Evolutionary conservation across 1,284 basidiomycete species (phyloP), one percentile per base, ranked within the genome.

Genomic region (Tilletia horrida): DNA sequence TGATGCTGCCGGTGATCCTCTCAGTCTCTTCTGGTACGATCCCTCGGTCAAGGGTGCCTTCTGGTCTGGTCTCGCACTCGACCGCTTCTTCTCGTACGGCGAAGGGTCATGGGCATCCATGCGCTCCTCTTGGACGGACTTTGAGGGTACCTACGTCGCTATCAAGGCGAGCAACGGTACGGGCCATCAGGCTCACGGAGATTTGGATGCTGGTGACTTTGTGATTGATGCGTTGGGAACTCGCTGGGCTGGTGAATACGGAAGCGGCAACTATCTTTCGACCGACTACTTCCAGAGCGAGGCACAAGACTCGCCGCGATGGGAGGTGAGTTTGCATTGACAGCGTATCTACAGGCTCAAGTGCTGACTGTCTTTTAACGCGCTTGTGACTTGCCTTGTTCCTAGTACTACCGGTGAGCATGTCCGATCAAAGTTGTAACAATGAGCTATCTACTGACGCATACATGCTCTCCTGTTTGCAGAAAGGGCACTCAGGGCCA

Each of bases 21-120:
- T 89, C 87, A 88, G 88, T 78, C 94, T 98, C 92, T 95, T 98
- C 85, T 98, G 93, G 92, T 98, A 97, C 83, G 86, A 97, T 81
- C 88, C 93, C 13, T 85, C 87, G 3, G 87, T 89, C 62, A 83
- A 85, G 21, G 95, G 95, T 67, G 91, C 92, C 62, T 98, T 90
- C 86, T 97, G 93, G 93, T 88, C 93, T 79, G 89, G 88, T 62
- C 83, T 90, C 57, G 82, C 90, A 1, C 86, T 97, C 61, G 95
- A 98, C 84, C 88, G 89, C 85, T 97, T 93, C 83, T 84, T 88
- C 76, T 76, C 76, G 23, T 82, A 86, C 48, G 88, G 89, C 74
- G 44, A 66, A 43, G 75, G 76, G 21, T 89, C 90, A 75, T 98
- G 95, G 95, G 90, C 85, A 18, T 89, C 92, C 35, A 95, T 93